Evolutionary conservation across 805 yeast genomes (phyloP), one percentile per base, ranked within the genome.

Genomic region (Wickerhamomyces hampshirensis): DNA sequence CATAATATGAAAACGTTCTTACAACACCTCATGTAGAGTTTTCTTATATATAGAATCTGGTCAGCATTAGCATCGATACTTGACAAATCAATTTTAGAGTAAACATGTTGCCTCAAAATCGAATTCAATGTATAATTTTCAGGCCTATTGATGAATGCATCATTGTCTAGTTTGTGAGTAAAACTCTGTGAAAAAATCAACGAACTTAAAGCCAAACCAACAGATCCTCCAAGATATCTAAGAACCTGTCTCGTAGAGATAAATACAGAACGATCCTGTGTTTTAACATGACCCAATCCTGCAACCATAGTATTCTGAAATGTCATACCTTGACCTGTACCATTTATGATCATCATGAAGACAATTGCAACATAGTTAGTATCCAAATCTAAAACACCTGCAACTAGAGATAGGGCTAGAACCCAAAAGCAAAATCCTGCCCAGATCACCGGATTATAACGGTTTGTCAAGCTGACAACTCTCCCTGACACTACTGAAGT

Each of bases 181-280:
- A 47, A 40, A 6, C 35, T 34, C 5, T 31, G 34, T 2, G 47
- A 16, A 71, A 45, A 48, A 3, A 48, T 45, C 29, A 48, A 30
- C 2, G 51, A 27, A 31, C 43, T 33, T 10, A 71, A 55, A 1
- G 82, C 80, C 26, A 76, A 59, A 0, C 84, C 83, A 18, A 75
- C 58, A 1, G 82, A 68, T n/a, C 80, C 80, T 12, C 84, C 84
- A 38, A 78, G 67, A 3, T 78, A 70, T 37, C 84, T 59, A 31
- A 73, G 46, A 17, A 75, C 74, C 46, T 75, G 76, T 51, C 84
- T 62, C 2, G 78, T 63, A 3, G 79, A 65, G 8, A 76, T 75
- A 11, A 74, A 74, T 10, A 77, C 77, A 0, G 83, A 78, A 31
- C 84, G 54, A 42, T 77, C 82, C 4, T 68, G 60, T 34, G 68